Evolutionary conservation across 768 basidiomycete genomes (phyloP), one percentile per base, ranked within the genome.

Genomic region (Leucosporidium yakuticum): DNA sequence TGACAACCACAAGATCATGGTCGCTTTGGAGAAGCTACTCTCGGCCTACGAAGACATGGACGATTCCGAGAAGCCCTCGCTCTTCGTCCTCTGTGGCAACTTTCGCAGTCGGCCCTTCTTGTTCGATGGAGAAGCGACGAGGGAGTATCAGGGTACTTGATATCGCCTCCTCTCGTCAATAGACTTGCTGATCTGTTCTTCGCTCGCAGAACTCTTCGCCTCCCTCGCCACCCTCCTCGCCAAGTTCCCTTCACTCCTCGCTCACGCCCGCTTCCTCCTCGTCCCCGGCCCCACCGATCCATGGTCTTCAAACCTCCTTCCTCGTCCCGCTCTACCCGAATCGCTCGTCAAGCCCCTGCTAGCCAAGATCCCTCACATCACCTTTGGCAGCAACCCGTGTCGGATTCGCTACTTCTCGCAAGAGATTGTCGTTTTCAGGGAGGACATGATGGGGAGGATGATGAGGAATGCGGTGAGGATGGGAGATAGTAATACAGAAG

Each of bases 221-320:
- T 83, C 85, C 0, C 81, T 99, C 31, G 91, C 88, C 7, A 90
- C 92, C 72, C 82, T 98, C 39, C 87, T 99, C 67, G 81, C 86
- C 8, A 84, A 86, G 9, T 96, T 92, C 75, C 88, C 91, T 4
- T 77, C 83, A 55, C 87, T 98, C 60, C 85, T 86, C 27, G 84
- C 86, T 9, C 80, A 80, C 54, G 92, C 93, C 0, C 91, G 94
- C 77, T 96, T 98, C 78, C 85, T 98, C 62, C 86, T 99, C 71
- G 88, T 98, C 27, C 96, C 96, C 8, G 96, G 96, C 9, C 96
- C 96, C 3, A 81, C 90, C 60, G 96, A 99, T 79, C 84, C 95
- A 31, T 83, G 80, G 63, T 91, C 91, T 64, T 83, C 87, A 15
- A 25, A 66, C 23, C 84, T 87, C 27, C 80, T 96, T 19, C 96